Base-by-base conservation (phyloP, 768 basidiomycete genomes). In the Leccinum fibrillosum region DNA sequence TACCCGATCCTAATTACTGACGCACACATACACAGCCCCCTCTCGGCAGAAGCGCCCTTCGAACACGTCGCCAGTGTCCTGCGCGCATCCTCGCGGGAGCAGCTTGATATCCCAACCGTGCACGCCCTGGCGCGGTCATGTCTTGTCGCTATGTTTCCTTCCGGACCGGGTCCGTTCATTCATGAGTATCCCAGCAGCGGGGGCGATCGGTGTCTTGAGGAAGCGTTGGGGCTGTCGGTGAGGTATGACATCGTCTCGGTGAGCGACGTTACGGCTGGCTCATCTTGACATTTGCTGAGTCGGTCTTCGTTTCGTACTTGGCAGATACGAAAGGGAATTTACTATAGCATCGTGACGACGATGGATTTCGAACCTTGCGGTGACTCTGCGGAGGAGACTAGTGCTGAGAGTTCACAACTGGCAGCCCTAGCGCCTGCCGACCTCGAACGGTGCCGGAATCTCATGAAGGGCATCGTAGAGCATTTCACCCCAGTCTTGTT, bases 401-500 rank as follows among this genome's bases (percentile, higher is more conserved):
- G 56, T 45, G 25, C 58, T 6, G 55, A 55, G 25, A 15, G 44
- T 19, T 15, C 62, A 32, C 17, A 32, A 28, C 3, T 23, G 7
- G 39, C 55, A 2, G 10, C 66, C 72, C 48, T 76, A 73, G 49
- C 71, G 49, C 64, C 54, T 65, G 77, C 64, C 30, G 71, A 71
- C 53, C 57, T 74, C 15, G 71, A 75, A 53, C 75, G 76, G 37
- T 85, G 82, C 62, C 73, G 70, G 60, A 65, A 65, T n/a, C 75
- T 87, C 34, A 81, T 86, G 79, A 73, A 74, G 7, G 69, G 68
- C 28, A 68, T 91, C 58, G 83, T 91, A 57, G 78, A 78, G 5
- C 79, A 88, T 68, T 90, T 90, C 67, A 86, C 88, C 0, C 88
- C 89, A 2, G 75, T 85, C 35, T 72, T 91, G 0, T 91, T 91